Conservation (phyloP, 2,329 filamentous ascomycete genomes). For the Bipolaris bicolor region DNA sequence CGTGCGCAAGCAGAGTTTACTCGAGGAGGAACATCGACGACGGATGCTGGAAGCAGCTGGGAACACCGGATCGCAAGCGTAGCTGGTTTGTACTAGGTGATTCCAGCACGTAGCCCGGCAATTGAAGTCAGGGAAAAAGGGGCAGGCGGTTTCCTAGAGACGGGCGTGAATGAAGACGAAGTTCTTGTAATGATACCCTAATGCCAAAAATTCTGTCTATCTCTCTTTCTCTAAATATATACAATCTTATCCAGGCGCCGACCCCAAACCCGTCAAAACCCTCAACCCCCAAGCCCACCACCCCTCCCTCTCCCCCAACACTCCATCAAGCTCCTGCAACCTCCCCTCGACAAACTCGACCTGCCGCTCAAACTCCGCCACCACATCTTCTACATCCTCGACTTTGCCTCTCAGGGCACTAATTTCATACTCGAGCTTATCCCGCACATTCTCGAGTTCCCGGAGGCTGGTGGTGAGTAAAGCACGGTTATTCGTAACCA, state of each 20-base stretch:
- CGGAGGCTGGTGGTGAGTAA: conserved; percentile 73
- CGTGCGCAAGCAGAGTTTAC: conserved; percentile 75
- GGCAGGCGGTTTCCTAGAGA: not conserved
- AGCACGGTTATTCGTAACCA: conserved; percentile 72
- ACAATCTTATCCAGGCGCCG: not conserved
- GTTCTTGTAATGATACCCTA: conserved; percentile 8
- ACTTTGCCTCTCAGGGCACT: conserved; percentile 79
- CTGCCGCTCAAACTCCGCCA: conserved; percentile 78
- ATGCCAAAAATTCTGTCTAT: not conserved
- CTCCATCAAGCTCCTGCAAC: conserved; percentile 64
- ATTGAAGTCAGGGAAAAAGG: not conserved
- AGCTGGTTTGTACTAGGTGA: not conserved
- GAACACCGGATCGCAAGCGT: conserved; percentile 12
- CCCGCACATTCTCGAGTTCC: conserved; percentile 79
- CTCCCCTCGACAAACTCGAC: conserved; percentile 52
- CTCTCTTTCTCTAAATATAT: not conserved
- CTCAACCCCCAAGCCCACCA: conserved; percentile 43
- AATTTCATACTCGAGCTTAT: conserved; percentile 92
- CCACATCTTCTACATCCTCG: conserved; percentile 83
- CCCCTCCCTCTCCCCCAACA: conserved; percentile 44
- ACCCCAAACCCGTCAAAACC: conserved; percentile 6
- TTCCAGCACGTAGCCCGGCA: too few species aligned
- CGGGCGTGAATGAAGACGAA: not conserved
- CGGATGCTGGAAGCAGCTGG: conserved; percentile 19
- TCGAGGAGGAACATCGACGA: conserved; percentile 58